These are phyloP conservation scores for Tricholoma hemisulphureum DNA, from an alignment of 768 basidiomycete genomes.

Conservation along the genomic window DNA sequence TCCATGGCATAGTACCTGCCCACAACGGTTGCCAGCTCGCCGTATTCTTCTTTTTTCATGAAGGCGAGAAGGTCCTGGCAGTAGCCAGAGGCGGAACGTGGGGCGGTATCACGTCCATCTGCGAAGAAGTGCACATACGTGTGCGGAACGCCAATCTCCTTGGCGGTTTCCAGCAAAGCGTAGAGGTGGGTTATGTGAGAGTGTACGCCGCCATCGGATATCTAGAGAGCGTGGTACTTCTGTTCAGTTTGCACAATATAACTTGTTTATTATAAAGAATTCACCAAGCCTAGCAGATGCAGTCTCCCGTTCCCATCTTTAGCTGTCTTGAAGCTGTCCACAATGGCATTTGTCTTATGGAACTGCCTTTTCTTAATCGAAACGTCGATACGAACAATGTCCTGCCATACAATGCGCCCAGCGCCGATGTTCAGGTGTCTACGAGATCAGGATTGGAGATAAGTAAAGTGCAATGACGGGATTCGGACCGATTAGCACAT, in stretches of 20 bases:
- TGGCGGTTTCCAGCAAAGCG: slow-evolving; percentile 88
- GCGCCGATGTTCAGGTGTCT: slow-evolving; percentile 96
- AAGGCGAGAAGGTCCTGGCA: slow-evolving; percentile 75
- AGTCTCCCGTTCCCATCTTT: slow-evolving; percentile 81
- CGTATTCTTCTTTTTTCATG: slow-evolving; percentile 71
- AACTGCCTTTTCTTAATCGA: slow-evolving; percentile 87
- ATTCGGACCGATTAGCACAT: slow-evolving; percentile 27
- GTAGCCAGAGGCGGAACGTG: slow-evolving; percentile 77
- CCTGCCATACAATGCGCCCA: slow-evolving; percentile 95
- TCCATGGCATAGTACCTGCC: slow-evolving; percentile 98
- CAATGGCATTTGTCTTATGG: slow-evolving; percentile 71
- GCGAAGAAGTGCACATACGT: slow-evolving; percentile 93
- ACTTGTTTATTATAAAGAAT: slow-evolving; percentile 19
- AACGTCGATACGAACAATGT: slow-evolving; percentile 93
- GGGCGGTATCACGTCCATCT: slow-evolving; percentile 93
- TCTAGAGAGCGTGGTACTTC: slow-evolving; percentile 38
- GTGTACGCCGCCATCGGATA: slow-evolving; percentile 97
- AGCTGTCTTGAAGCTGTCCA: slow-evolving; percentile 72
- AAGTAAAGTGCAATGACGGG: neutral
- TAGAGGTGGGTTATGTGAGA: slow-evolving; percentile 90
- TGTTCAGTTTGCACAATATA: neutral
- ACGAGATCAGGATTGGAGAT: slow-evolving; percentile 1
- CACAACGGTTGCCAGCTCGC: slow-evolving; percentile 80
- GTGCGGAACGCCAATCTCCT: slow-evolving; percentile 78
- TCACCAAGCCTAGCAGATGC: slow-evolving; percentile 84